Evolutionary conservation across 345 rosid species (phyloP).

Genomic region (Aquilaria yunnanensis): DNA sequence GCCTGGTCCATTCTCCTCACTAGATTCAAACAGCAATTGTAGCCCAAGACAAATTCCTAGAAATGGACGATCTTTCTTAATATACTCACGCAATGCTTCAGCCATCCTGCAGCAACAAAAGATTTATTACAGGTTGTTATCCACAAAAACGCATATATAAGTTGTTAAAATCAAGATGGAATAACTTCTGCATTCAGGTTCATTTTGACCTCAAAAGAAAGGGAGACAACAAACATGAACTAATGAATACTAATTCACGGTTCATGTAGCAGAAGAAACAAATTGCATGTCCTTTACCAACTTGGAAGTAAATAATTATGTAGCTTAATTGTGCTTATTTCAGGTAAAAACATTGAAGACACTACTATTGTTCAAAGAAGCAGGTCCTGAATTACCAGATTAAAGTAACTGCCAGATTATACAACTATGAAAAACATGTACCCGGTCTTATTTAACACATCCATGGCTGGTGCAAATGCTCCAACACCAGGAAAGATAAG

Average conservation of each 20-base stretch:
- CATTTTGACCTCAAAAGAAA: not conserved
- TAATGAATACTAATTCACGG: too few relatives aligned
- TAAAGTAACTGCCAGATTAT: too few relatives aligned
- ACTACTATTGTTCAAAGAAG: too few relatives aligned
- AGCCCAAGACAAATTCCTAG: slow-evolving; percentile 97
- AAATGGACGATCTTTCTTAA: slow-evolving; percentile 85
- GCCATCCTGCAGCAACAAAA: slow-evolving; percentile 62
- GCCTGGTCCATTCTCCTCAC: slow-evolving; percentile 95
- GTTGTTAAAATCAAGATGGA: not conserved
- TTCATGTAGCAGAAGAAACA: too few relatives aligned
- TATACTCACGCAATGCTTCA: slow-evolving; percentile 72
- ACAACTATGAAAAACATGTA: slow-evolving; percentile 7
- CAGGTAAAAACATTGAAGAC: too few relatives aligned
- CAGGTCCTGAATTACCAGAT: too few relatives aligned
- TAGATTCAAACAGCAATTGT: slow-evolving; percentile 82
- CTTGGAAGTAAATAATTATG: too few relatives aligned
- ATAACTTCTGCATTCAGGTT: too few relatives aligned
- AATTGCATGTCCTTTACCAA: too few relatives aligned
- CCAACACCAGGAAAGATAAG: slow-evolving; percentile 94
- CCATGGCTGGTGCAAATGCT: slow-evolving; percentile 94
- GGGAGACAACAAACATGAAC: not conserved
- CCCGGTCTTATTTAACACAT: slow-evolving; percentile 78
- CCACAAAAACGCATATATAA: not conserved
- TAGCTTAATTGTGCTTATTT: too few relatives aligned
- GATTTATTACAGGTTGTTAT: slow-evolving; percentile 3